Base-by-base conservation (phyloP, 352 stramenopile species). In the Stramenopiles sp. region DNA sequence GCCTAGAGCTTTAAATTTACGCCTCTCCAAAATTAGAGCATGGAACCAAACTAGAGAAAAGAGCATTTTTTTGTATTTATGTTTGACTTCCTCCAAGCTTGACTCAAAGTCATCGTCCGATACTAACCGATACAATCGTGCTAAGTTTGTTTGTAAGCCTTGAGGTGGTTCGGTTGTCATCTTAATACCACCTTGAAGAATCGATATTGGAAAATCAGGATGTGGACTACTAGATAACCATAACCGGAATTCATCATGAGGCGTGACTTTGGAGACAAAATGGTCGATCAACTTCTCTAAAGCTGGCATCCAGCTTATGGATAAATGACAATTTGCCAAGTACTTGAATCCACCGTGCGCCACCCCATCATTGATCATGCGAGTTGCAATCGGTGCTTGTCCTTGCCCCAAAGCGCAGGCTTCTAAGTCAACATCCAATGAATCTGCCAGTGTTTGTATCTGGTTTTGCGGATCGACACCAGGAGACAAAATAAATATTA, bases 281-380 rank as follows among this genome's bases (percentile, higher is more conserved):
- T 92, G 93, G 67, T 97, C 94, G 31, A 91, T 95, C 44, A 98
- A 89, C 81, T 93, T 92, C 82, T 98, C 94, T 0, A 98, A 86
- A 44, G 89, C 96, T 1, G 94, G 94, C 31, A 98, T 87, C 94
- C 94, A 98, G 32, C 88, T 95, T 0, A 96, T 92, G 0, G 88
- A 95, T 80, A 98, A 86, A 83, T 98, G 94, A 81, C 93, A 97
- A 83, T 98, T 98, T 86, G 98, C 93, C 0, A 98, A 85, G 83
- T 98, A 97, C 7, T 97, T 91, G 93, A 94, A 98, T 7, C 87
- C 93, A 7, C 94, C 94, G 29, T 87, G 67, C 30, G 86, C 90
- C 14, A 94, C 92, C 0, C 90, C 94, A 81, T 89, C 88, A 75
- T 95, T 88, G 31, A 97, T 96, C 0, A 97, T 88, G 67, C 91